Base-by-base conservation (phyloP, 2,329 filamentous ascomycete species). In the Grosmannia clavigera region DNA sequence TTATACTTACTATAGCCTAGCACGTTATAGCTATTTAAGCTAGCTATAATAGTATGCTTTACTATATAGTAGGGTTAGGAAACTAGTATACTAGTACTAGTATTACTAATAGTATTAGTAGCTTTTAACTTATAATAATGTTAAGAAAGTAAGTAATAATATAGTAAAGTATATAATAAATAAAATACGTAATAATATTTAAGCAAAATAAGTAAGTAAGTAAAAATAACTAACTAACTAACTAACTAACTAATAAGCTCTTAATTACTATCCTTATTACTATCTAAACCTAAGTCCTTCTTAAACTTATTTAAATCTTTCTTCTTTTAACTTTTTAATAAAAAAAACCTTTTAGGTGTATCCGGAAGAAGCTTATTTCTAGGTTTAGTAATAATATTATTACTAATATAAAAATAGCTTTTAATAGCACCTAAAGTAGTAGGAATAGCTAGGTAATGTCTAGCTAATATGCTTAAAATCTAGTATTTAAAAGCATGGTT, bases 311-410 rank as follows among this genome's bases (percentile, higher is more conserved):
- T 12, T 56, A 56, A 56, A 27, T 56, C 19, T n/a, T 56, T 56
- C 46, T 29, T 27, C 12, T 43, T 56, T 22, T 16, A 56, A 43
- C 35, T 56, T 56, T 56, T 56, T 56, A 57, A 57, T 48, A 57
- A 57, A 48, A 57, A 7, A 58, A 54, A 12, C 35, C 43, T 54
- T 58, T 54, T 58, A 58, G 53, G 25, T 12, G 25, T 43, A 33
- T 58, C 12, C 25, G 25, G 14, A 54, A 58, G 27, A 14, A 46
- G 35, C n/a, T 22, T 53, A 29, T 54, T 53, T 46, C 7, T 31
- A 53, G 16, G n/a, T n/a, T 58, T 52, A 52, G 50, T 29, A 52
- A 52, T 29, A 52, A 58, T 25, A 38, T 58, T 58, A 58, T 50
- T 50, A 50, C 16, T 48, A 29, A 57, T 50, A 57, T 16, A 43